Conservation (phyloP, 176 grass and related monocot genomes). For the Ensete ventricosum region DNA sequence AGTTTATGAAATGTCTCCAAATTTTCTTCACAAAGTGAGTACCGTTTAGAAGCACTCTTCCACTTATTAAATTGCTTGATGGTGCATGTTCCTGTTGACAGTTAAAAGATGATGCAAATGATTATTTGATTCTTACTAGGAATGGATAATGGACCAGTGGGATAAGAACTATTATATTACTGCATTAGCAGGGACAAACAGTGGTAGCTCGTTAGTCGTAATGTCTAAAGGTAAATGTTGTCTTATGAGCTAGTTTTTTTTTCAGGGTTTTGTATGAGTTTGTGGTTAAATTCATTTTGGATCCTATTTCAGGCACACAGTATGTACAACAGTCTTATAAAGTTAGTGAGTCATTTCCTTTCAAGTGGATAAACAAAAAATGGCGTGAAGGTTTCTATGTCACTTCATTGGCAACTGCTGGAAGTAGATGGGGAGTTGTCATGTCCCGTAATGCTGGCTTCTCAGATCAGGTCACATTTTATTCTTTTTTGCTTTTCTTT, state of each 20-base stretch:
- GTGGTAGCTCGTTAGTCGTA: slow-evolving; percentile 6
- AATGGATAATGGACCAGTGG: slow-evolving; percentile 9
- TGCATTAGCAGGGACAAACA: slow-evolving; percentile 3
- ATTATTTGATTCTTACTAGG: not conserved
- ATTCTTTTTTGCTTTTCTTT: not conserved
- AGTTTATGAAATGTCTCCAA: slow-evolving; percentile 7
- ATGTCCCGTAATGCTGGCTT: not conserved
- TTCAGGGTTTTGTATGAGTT: not conserved
- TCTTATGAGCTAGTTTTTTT: not conserved
- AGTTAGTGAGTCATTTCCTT: not conserved
- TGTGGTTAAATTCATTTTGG: not conserved
- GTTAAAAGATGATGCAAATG: too few relatives aligned
- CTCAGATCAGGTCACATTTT: not conserved
- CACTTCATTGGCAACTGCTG: not conserved
- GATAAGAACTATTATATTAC: slow-evolving; percentile 6
- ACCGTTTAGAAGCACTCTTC: not conserved
- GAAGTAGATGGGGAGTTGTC: not conserved
- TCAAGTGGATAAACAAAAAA: not conserved
- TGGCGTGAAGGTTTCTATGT: slow-evolving; percentile 6
- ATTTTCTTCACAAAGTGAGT: slow-evolving; percentile 12
- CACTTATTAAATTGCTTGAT: too few relatives aligned
- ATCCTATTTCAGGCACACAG: not conserved
- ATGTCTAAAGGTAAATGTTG: slow-evolving; percentile 4
- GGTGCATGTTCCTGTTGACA: too few relatives aligned
- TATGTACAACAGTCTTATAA: not conserved